Evolutionary conservation across 345 rosid genomes (phyloP), one percentile per base, ranked within the genome.

Genomic region (Heritiera littoralis): DNA sequence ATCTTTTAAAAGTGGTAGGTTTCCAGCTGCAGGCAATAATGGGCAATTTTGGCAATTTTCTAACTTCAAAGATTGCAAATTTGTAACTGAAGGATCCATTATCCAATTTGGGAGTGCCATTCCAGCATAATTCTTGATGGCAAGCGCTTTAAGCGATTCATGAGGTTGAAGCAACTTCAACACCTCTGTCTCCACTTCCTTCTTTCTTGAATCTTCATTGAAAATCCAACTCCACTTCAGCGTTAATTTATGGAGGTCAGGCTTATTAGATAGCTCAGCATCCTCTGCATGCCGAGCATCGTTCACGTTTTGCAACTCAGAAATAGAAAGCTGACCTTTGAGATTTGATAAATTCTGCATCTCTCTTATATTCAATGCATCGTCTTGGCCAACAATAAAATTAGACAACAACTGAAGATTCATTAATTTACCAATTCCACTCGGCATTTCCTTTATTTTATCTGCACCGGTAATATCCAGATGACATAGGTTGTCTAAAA

Each of bases 21-120:
- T 76, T 61, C 85, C 85, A 46, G 79, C 61, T n/a, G 82, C 68
- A 0, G 85, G 85, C 45, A 83, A 70, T 35, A 9, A 77, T 59
- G 1, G 2, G 3, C 64, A 59, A 23, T 59, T 23, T 38, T 7
- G 74, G 78, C 28, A 23, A 23, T 23, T 23, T 23, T 23, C 28
- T 23, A 23, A 23, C 28, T 23, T 23, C 28, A 23, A 23, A 23
- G 28, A 23, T 23, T 23, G 28, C 28, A 23, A 23, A 23, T 23
- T 23, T 23, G 28, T 23, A 23, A 23, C 28, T 23, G 28, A 23
- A 23, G 28, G 28, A 23, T 23, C 28, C 28, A 23, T 23, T 23
- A 23, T 23, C 28, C 28, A 23, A 23, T 23, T 23, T 23, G 28
- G 28, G 28, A 23, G 28, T 23, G 28, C 28, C 28, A 23, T 23